These are phyloP conservation scores for Phalaenopsis equestris DNA, from an alignment of 106 monocot species.

Conservation along the genomic window DNA sequence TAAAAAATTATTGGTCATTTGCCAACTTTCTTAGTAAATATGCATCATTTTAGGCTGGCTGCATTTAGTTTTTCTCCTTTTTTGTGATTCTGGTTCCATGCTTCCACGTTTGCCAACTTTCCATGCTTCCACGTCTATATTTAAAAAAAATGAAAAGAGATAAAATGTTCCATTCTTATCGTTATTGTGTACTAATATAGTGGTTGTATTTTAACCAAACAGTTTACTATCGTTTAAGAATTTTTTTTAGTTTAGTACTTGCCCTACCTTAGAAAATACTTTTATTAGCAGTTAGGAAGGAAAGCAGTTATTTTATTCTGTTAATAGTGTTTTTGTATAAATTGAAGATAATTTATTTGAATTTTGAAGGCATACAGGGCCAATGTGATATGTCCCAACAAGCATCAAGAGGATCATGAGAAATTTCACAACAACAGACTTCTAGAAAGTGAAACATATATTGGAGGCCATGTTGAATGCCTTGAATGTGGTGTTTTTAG, in stretches of 20 bases:
- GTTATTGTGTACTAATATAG: neutral
- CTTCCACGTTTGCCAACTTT: neutral
- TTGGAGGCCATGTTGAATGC: constrained; percentile 97
- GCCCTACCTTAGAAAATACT: neutral
- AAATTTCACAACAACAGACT: constrained; percentile 85
- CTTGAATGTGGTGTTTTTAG: constrained; percentile 99
- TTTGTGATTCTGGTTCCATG: neutral
- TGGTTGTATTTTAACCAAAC: neutral
- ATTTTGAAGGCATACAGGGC: constrained; percentile 75
- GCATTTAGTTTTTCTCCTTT: neutral
- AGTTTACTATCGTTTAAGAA: no score
- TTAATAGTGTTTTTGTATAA: constrained; percentile 2
- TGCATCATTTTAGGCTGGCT: neutral
- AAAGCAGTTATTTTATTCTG: neutral
- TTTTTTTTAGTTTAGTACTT: neutral
- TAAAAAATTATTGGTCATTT: neutral
- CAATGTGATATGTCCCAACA: constrained; percentile 94
- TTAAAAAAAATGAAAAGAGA: neutral
- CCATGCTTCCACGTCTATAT: neutral
- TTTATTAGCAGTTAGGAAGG: neutral
- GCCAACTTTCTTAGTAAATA: neutral
- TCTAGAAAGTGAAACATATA: constrained; percentile 98
- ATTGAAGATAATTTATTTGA: constrained; percentile 1
- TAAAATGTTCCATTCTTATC: neutral
- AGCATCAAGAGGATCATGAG: constrained; percentile 83